Conservation (phyloP, 1,139 yeast species). For the Yamadazyma dushanensis region DNA sequence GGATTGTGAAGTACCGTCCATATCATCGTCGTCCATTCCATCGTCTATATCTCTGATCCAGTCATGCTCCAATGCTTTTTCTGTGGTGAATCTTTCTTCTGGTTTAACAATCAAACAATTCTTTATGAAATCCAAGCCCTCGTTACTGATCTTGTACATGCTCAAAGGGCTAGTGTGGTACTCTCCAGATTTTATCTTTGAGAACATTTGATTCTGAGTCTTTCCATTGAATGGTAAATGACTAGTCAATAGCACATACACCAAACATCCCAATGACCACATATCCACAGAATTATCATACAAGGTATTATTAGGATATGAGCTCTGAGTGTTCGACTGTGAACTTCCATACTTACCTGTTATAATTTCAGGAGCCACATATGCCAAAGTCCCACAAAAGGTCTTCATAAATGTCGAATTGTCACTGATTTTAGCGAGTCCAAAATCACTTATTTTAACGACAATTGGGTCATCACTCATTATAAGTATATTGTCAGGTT, state of each 20-base stretch:
- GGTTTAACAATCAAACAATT: slow-evolving; percentile 77
- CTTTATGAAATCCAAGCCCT: slow-evolving; percentile 69
- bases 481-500: slow-evolving; percentile 88
- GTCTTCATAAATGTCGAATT: slow-evolving; percentile 80
- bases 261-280: slow-evolving; percentile 89
- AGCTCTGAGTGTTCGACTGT: slow-evolving; percentile 13
- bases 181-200: slow-evolving; percentile 72
- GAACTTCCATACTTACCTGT: slow-evolving; percentile 60
- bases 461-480: slow-evolving; percentile 89
- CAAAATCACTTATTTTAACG: slow-evolving; percentile 91
- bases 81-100: slow-evolving; percentile 64
- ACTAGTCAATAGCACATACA: slow-evolving; percentile 86
- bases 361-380: slow-evolving; percentile 92
- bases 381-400: slow-evolving; percentile 87
- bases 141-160: slow-evolving; percentile 61
- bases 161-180: slow-evolving; percentile 79
- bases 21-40: slow-evolving; percentile 18
- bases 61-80: slow-evolving; percentile 67
- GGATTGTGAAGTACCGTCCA: slow-evolving; percentile 6
- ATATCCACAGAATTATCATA: slow-evolving; percentile 90
- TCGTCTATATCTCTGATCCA: slow-evolving; percentile 50
- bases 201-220: slow-evolving; percentile 82
- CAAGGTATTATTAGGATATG: slow-evolving; percentile 24
- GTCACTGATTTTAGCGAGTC: slow-evolving; percentile 79
- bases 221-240: slow-evolving; percentile 93